A percentile compares a stretch with the other conserved stretches of the same genome.
Conservation (phyloP, 139 green algal genomes). For the Chara braunii region DNA sequence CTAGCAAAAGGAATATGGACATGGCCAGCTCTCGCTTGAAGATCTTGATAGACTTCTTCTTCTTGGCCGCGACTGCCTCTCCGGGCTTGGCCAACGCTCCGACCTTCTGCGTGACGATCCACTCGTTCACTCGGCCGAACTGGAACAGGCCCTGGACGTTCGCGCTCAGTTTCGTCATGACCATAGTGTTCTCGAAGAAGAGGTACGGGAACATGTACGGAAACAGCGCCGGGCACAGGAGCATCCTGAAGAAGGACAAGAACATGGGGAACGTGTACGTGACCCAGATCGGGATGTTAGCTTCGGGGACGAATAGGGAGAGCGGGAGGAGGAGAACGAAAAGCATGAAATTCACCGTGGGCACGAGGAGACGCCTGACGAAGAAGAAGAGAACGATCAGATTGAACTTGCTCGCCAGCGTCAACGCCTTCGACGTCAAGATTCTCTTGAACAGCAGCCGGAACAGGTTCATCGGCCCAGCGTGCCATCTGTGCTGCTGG, state of each 20-base stretch:
- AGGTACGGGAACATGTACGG: constrained; percentile 56
- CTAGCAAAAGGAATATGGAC: too few relatives aligned
- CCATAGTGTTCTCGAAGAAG: constrained; percentile 86
- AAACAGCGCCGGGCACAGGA: constrained; percentile 9
- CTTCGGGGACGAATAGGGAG: constrained; percentile 40
- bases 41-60: too few relatives aligned
- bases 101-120: constrained; percentile 82
- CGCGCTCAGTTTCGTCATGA: constrained; percentile 71
- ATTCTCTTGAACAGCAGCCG: constrained; percentile 20
- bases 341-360: constrained; percentile 71
- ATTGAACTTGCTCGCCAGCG: constrained; percentile 46
- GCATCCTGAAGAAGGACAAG: not conserved
- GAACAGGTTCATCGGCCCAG: constrained; percentile 50
- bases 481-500: constrained; percentile 92
- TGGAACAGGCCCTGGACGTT: constrained; percentile 43
- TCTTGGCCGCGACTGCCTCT: too few relatives aligned
- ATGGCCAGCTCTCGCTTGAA: too few relatives aligned
- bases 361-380: constrained; percentile 64
- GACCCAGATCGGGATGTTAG: constrained; percentile 33
- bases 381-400: constrained; percentile 72
- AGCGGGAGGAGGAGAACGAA: constrained; percentile 65
- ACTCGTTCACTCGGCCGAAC: constrained; percentile 59
- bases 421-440: constrained; percentile 15
- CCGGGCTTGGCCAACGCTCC: too few relatives aligned
- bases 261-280: constrained; percentile 16